phyloP scores from a whole-genome alignment of 2,329 filamentous ascomycete species.

The Venturia asperata region DNA sequence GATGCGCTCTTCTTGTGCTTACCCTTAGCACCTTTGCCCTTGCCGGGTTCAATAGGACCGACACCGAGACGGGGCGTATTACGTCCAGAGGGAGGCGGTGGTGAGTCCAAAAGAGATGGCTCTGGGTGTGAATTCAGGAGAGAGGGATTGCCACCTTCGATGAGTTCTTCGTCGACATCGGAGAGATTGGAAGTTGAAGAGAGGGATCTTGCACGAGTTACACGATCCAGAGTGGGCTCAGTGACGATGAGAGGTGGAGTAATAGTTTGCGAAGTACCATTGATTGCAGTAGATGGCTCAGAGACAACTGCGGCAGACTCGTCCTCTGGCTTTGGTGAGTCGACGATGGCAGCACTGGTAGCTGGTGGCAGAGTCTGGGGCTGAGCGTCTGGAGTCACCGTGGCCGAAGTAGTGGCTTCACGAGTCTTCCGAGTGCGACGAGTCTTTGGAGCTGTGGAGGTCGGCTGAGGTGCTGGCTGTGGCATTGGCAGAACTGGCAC shows the following conservation, averaged over 20 bases:
- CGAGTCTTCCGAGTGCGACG: slow-evolving; percentile 12
- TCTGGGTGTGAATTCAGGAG: slow-evolving; percentile 6
- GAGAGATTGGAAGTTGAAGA: slow-evolving; percentile 11
- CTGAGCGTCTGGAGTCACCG: slow-evolving; percentile 2
- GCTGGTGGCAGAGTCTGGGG: not conserved
- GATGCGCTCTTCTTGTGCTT: slow-evolving; percentile 15
- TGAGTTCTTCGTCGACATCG: slow-evolving; percentile 15
- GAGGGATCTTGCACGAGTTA: slow-evolving; percentile 9
- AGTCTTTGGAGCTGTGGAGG: not conserved
- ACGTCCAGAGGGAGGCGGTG: slow-evolving; percentile 7
- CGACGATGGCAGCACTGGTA: not conserved
- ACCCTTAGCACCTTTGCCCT: not conserved
- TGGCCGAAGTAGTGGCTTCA: slow-evolving; percentile 13
- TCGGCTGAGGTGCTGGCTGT: not conserved
- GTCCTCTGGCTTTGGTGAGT: not conserved
- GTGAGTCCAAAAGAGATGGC: slow-evolving; percentile 11
- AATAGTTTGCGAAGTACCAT: not conserved
- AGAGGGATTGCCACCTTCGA: slow-evolving; percentile 10
- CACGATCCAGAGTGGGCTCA: not conserved
- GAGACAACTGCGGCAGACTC: not conserved
- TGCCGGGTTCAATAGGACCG: slow-evolving; percentile 10
- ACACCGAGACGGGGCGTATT: slow-evolving; percentile 5
- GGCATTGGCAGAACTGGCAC: not conserved
- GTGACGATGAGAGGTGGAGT: slow-evolving; percentile 7
- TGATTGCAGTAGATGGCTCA: not conserved